phyloP scores from a whole-genome alignment of 2,329 filamentous ascomycete species.

The Alternaria gansuensis region DNA sequence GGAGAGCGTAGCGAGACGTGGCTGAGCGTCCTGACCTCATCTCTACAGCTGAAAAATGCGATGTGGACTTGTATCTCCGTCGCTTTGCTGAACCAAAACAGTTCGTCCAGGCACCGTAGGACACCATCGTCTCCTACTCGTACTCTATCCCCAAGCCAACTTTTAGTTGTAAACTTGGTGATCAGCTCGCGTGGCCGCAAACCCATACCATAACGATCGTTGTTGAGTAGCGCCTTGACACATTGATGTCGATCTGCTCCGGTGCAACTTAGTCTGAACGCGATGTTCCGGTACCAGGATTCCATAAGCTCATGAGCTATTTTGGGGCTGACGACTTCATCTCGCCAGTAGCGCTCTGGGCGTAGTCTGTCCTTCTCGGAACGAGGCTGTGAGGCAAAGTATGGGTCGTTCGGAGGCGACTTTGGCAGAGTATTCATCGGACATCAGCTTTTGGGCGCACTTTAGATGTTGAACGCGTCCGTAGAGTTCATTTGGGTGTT shows the following conservation, averaged over 20 bases:
- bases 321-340: neutral
- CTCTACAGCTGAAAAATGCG: neutral
- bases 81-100: neutral
- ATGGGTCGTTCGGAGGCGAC: neutral
- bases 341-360: conserved; percentile 3
- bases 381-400: neutral
- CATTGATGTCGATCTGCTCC: neutral
- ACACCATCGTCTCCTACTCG: neutral
- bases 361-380: neutral
- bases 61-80: neutral
- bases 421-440: neutral
- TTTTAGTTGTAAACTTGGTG: neutral
- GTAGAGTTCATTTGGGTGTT: neutral
- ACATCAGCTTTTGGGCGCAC: neutral
- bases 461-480: neutral
- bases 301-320: neutral
- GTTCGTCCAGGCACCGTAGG: neutral
- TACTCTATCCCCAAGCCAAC: neutral
- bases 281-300: neutral
- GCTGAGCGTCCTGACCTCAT: neutral
- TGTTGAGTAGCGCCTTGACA: neutral
- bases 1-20: too few species aligned
- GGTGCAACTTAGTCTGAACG: neutral
- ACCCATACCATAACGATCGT: neutral
- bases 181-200: neutral